Evolutionary conservation across 2,329 filamentous ascomycete genomes (phyloP).

Genomic region (Beauveria pseudobassiana): DNA sequence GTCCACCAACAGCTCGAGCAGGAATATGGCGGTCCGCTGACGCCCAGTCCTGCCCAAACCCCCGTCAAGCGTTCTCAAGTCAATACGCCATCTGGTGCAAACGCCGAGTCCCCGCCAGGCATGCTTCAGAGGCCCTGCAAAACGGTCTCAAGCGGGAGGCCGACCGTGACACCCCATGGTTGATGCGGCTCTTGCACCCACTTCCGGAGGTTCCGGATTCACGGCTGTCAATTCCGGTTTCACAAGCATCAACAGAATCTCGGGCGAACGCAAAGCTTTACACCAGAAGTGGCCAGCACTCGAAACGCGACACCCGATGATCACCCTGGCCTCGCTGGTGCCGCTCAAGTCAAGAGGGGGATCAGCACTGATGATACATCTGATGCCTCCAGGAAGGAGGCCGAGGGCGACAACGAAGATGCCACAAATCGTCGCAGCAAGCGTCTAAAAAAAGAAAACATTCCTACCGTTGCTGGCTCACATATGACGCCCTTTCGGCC

Average conservation of each 20-base stretch:
- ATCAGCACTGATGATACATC: constrained; percentile 51
- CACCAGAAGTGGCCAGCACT: constrained; percentile 56
- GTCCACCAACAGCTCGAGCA: constrained; percentile 94
- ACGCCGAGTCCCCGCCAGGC: constrained; percentile 58
- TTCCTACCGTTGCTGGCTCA: constrained; percentile 86
- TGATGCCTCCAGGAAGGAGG: constrained; percentile 41
- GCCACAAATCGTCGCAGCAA: constrained; percentile 75
- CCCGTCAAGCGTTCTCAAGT: constrained; percentile 62
- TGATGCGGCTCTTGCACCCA: constrained; percentile 34
- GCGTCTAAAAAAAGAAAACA: constrained; percentile 72
- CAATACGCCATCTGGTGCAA: constrained; percentile 50
- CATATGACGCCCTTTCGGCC: constrained; percentile 94
- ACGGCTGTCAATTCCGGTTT: constrained; percentile 49
- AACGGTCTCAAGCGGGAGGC: constrained; percentile 37
- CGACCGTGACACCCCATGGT: constrained; percentile 41
- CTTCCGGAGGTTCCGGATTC: constrained; percentile 42
- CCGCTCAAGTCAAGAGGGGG: constrained; percentile 68
- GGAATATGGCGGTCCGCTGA: constrained; percentile 87
- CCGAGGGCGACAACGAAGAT: constrained; percentile 51
- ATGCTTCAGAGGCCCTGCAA: constrained; percentile 47
- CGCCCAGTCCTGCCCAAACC: constrained; percentile 60
- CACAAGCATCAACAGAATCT: constrained; percentile 55
- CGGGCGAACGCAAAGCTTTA: constrained; percentile 44
- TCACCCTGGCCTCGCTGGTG: constrained; percentile 39
- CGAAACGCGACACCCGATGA: constrained; percentile 55